Conservation (phyloP, 202 grass and related monocot genomes). For the Tripidium arundinaceum region DNA sequence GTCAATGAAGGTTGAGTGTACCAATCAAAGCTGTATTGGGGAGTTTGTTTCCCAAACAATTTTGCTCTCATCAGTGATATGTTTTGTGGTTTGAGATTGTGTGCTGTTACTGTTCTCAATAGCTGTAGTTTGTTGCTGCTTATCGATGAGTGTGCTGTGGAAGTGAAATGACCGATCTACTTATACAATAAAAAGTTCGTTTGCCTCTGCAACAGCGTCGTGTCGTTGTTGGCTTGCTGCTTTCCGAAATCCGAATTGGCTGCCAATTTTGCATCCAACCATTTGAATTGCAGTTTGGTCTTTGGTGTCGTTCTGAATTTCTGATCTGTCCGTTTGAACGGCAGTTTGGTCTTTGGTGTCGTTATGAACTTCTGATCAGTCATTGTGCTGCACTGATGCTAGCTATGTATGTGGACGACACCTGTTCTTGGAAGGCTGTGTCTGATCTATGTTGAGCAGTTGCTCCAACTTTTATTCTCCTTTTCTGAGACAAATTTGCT, state of each 20-base stretch:
- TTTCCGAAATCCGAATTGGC: not conserved
- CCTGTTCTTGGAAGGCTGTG: too few species aligned
- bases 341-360: too few species aligned
- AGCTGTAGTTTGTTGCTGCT: slow-evolving; percentile 2
- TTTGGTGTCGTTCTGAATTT: not conserved
- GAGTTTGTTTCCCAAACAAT: slow-evolving; percentile 37
- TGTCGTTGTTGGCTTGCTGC: not conserved
- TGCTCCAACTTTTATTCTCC: too few species aligned
- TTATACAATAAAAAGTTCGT: too few species aligned
- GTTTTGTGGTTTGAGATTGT: not conserved
- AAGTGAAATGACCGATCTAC: too few species aligned
- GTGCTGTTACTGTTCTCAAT: not conserved
- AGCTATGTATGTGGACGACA: too few species aligned
- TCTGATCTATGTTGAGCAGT: too few species aligned
- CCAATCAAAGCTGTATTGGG: slow-evolving; percentile 34
- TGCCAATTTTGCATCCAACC: not conserved
- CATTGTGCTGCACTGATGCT: too few species aligned
- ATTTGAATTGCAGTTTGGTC: not conserved
- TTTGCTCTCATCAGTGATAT: slow-evolving; percentile 29
- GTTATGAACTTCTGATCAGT: too few species aligned
- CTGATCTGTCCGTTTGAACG: not conserved
- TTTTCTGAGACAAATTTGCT: too few species aligned
- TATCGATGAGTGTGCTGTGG: not conserved
- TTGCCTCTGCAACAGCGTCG: too few species aligned
- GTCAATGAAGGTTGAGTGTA: slow-evolving; percentile 28